These are phyloP conservation scores for Podospora appendiculata DNA, from an alignment of 495 filamentous ascomycete genomes.

Conservation along the genomic window DNA sequence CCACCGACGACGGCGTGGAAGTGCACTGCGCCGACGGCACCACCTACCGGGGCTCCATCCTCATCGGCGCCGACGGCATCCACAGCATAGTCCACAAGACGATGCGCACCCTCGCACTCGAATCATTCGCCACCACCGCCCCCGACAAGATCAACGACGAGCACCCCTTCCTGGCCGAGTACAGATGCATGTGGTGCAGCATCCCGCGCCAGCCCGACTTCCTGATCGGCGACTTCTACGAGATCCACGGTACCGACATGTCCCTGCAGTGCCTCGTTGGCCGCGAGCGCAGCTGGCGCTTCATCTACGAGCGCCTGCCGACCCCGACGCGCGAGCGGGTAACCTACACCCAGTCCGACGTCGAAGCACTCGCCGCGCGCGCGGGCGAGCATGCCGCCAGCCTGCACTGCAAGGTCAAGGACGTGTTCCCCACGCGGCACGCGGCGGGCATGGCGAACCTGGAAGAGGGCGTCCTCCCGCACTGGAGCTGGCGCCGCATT, in stretches of 20 bases:
- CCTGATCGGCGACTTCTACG: constrained; percentile 1
- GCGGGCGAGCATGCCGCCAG: constrained; percentile 14
- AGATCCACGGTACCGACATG: constrained; percentile 6
- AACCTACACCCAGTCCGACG: constrained; percentile 20
- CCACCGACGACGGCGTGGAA: constrained; percentile 12
- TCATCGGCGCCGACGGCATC: constrained; percentile 47
- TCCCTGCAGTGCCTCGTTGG: neutral
- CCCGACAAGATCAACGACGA: constrained; percentile 11
- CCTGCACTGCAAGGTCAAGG: constrained; percentile 18
- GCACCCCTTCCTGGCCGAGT: constrained; percentile 19
- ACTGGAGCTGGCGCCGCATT: constrained; percentile 20
- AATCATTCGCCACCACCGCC: constrained; percentile 1
- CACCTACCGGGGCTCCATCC: constrained; percentile 32
- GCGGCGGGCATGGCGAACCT: constrained; percentile 11
- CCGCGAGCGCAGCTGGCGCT: constrained; percentile 24
- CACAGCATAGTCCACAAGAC: constrained; percentile 33
- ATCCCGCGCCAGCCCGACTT: constrained; percentile 9
- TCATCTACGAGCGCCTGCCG: constrained; percentile 31
- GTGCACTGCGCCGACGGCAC: constrained; percentile 32
- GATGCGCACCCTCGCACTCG: constrained; percentile 28
- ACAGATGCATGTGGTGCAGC: constrained; percentile 21
- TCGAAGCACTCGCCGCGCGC: constrained; percentile 6
- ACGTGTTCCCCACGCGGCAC: constrained; percentile 18
- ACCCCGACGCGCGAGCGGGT: constrained; percentile 24
- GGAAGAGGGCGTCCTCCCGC: constrained; percentile 25